These are phyloP conservation scores for Salvia miltiorrhiza DNA, from an alignment of 257 asterid species.

Conservation along the genomic window DNA sequence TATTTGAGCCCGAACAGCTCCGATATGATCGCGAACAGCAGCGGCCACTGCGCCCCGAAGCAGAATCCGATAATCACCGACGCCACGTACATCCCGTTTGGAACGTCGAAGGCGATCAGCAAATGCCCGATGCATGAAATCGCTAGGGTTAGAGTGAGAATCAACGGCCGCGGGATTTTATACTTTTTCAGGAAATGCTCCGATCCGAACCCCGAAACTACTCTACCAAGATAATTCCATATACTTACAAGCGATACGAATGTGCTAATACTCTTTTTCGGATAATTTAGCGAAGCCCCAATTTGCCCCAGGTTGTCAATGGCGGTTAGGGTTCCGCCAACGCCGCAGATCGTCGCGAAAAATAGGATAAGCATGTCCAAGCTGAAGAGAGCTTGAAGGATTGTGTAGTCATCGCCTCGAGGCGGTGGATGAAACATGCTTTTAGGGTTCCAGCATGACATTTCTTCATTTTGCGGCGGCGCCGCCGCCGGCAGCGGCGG, in stretches of 20 bases:
- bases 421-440: constrained; percentile 53
- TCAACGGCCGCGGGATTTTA: constrained; percentile 58
- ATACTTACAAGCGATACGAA: constrained; percentile 79
- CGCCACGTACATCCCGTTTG: constrained; percentile 62
- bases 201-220: constrained; percentile 58
- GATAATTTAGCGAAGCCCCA: constrained; percentile 61
- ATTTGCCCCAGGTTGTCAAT: constrained; percentile 72
- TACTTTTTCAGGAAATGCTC: constrained; percentile 55
- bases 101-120: constrained; percentile 56
- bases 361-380: constrained; percentile 57
- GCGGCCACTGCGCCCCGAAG: constrained; percentile 87
- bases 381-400: constrained; percentile 75
- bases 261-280: constrained; percentile 56
- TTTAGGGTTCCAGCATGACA: constrained; percentile 58
- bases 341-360: constrained; percentile 66
- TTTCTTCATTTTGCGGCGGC: constrained; percentile 15
- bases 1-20: constrained; percentile 78
- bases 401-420: constrained; percentile 68
- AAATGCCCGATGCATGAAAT: constrained; percentile 66
- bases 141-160: constrained; percentile 41
- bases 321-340: constrained; percentile 80
- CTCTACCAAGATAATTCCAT: constrained; percentile 80
- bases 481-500: not conserved
- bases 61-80: constrained; percentile 79
- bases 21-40: constrained; percentile 72